Conservation (phyloP, 192 early-diverging fungal genomes). For the Backusella tarrabulga region DNA sequence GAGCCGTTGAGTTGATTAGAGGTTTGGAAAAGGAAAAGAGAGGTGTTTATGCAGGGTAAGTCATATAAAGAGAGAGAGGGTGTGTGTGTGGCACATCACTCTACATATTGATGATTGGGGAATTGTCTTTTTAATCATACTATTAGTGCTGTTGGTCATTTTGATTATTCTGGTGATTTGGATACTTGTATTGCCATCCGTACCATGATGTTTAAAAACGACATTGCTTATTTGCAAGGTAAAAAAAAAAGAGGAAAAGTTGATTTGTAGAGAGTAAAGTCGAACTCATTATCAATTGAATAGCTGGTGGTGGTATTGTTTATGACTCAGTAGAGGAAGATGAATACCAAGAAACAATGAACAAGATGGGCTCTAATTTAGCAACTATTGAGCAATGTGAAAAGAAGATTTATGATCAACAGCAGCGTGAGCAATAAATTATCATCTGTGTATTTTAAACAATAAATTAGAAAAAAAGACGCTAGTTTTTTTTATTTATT, state of each 20-base stretch:
- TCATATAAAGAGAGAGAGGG: neutral
- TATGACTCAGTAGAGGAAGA: constrained; percentile 88
- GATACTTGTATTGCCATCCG: constrained; percentile 99
- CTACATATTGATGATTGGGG: neutral
- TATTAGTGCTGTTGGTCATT: constrained; percentile 82
- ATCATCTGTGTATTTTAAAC: neutral
- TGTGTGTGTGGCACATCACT: neutral
- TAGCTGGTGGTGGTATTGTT: constrained; percentile 89
- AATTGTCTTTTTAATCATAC: neutral
- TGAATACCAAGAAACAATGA: constrained; percentile 96
- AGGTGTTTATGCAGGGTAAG: constrained; percentile 79
- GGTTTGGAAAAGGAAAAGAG: constrained; percentile 90
- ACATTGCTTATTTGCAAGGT: constrained; percentile 90
- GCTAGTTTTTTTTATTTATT: neutral
- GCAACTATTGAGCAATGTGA: constrained; percentile 88
- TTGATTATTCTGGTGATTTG: constrained; percentile 88
- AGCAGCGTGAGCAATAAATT: constrained; percentile 41
- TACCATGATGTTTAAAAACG: constrained; percentile 98
- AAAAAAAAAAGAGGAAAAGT: neutral
- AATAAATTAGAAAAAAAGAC: neutral
- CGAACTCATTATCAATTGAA: no score
- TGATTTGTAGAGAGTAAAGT: no score
- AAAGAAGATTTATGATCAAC: constrained; percentile 67
- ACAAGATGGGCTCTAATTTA: constrained; percentile 92
- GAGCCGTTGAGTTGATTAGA: constrained; percentile 94